Base-by-base conservation (phyloP, 208 protist species). In the Herpetomonas muscarum region DNA sequence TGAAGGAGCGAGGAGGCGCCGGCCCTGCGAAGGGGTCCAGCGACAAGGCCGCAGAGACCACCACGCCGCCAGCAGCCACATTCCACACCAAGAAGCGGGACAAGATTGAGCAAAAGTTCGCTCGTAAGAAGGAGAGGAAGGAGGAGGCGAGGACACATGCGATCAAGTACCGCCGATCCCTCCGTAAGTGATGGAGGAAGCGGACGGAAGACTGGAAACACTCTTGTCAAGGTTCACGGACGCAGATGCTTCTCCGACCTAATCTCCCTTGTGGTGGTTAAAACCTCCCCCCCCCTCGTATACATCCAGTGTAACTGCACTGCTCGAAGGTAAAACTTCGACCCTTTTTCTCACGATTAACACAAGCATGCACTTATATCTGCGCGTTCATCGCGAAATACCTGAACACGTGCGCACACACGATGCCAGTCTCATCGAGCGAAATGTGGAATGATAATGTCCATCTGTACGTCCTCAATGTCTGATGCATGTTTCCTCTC, bases 101-200 rank as follows among this genome's bases (percentile, higher is more conserved):
- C 36, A 79, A 74, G 60, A 25, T 76, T 9, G 64, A 71, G 19
- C 52, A 52, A 5, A 80, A 80, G 49, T 70, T 72, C 39, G 54
- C 62, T 3, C 56, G 74, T 0, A 80, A 80, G 36, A 49, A 41
- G 21, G 63, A 71, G 15, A 67, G 67, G 3, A 74, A 66, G 49
- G 68, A 71, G 25, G 59, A 69, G 48, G 62, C 67, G 22, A 63
- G 51, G 51, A 53, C 59, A 28, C 34, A 71, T 45, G 36, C 55
- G 5, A 48, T 67, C 15, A 70, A 72, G 49, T 67, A 71, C 31
- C 64, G 68, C 13, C 69, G 64, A 6, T 50, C 57, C 5, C 26
- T 70, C 25, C 55, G 50, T 7, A 74, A 70, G 29, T 41, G 48
- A 10, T 47, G 53, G 22, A 69, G 9, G 32, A 37, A 19, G 24